Conservation (phyloP, 257 asterid genomes). For the Nicotiana otophora region DNA sequence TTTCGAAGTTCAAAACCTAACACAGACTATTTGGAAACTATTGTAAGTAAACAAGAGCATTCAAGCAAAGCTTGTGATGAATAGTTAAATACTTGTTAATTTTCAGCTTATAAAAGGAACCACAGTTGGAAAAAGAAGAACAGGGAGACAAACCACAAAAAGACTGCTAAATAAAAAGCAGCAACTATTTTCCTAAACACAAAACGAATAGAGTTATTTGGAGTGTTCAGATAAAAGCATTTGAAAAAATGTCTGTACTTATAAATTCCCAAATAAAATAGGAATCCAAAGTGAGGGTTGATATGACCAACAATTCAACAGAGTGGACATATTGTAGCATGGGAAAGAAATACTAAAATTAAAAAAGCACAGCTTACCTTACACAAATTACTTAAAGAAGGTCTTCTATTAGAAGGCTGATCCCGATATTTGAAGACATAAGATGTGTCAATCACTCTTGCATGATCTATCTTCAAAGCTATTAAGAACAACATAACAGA, state of each 20-base stretch:
- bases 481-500: constrained; percentile 13
- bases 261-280: background rate
- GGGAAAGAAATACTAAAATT: background rate
- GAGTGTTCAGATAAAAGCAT: background rate
- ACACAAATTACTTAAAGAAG: constrained; percentile 41
- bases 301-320: background rate
- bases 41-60: background rate
- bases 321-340: background rate
- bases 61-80: background rate
- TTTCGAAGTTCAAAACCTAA: constrained; percentile 52
- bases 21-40: constrained; percentile 37
- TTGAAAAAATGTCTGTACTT: background rate
- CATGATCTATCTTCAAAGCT: constrained; percentile 77
- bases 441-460: constrained; percentile 85
- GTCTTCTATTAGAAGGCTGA: constrained; percentile 44
- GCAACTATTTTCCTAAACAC: background rate
- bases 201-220: background rate
- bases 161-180: background rate
- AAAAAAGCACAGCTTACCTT: constrained; percentile 14
- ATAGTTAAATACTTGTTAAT: background rate
- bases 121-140: background rate
- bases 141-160: background rate
- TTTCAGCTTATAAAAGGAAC: background rate
- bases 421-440: constrained; percentile 64
- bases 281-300: background rate